Conservation (phyloP, 179 eudicot species). For the Heliamphora pulchella region DNA sequence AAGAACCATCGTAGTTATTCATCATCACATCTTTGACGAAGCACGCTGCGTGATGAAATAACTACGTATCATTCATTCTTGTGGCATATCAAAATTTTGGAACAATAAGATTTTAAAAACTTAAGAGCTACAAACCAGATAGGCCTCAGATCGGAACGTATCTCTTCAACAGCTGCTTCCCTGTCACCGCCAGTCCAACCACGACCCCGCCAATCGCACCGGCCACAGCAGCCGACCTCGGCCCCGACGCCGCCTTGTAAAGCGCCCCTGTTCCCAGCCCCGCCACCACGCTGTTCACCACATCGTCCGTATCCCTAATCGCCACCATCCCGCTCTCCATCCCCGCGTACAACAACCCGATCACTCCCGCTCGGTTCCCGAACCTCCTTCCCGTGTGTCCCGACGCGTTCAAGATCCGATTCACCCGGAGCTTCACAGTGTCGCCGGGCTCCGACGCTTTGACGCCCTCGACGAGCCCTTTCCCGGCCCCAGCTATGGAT, state of each 20-base stretch:
- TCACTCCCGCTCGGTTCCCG: conserved; percentile 72
- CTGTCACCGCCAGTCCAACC: conserved; percentile 62
- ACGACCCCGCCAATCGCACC: conserved; percentile 83
- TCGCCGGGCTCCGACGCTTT: conserved; percentile 47
- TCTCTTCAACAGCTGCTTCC: conserved; percentile 65
- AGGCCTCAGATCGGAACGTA: no score
- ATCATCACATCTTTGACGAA: no score
- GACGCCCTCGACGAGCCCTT: conserved; percentile 41
- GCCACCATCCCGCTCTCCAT: conserved; percentile 69
- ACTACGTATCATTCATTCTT: no score
- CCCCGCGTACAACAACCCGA: conserved; percentile 75
- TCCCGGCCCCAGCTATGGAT: conserved; percentile 39
- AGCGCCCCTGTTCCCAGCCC: conserved; percentile 82
- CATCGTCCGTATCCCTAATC: conserved; percentile 67
- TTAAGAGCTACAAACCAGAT: no score
- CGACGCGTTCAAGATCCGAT: conserved; percentile 64
- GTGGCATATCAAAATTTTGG: no score
- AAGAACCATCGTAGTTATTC: no score
- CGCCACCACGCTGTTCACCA: conserved; percentile 66
- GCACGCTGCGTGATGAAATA: no score
- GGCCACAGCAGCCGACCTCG: conserved; percentile 79
- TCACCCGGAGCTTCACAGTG: conserved; percentile 43
- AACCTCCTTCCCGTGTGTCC: conserved; percentile 54
- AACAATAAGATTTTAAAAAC: no score
- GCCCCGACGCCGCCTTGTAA: conserved; percentile 71